Evolutionary conservation across 2,329 filamentous ascomycete species (phyloP), one percentile per base, ranked within the genome.

Genomic region (Sclerotinia spermophila): DNA sequence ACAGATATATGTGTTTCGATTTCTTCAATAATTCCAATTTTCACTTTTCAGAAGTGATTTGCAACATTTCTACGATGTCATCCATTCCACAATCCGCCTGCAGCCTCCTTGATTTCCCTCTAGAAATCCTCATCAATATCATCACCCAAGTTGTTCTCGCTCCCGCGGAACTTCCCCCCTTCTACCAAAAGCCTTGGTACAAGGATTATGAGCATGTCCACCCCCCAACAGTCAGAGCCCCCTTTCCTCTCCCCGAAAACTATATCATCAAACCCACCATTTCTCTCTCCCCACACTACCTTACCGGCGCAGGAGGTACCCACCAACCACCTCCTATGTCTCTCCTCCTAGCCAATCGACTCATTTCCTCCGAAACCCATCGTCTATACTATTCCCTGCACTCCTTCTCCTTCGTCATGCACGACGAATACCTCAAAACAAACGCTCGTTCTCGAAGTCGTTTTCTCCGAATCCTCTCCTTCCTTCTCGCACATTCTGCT

Each of bases 101-200:
- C 48, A 30, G 15, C 27, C 44, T 79, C 40, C 75, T 79, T 45
- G 73, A 75, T 19, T 74, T 79, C 10, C 76, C 78, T 13, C 73
- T 75, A 5, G 77, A 79, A 66, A 74, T 79, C 27, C 73, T 76
- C 13, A 55, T 59, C 33, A 75, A 75, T 56, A 77, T 79, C n/a
- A 78, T 78, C 61, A 71, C 71, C 42, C 35, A 72, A 5, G 53
- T 73, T 44, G 58, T 66, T 71, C 59, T 64, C 42, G 70, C 66
- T 27, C 71, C 70, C 65, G 27, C 6, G 15, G 13, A 53, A 17
- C 2, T 27, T 30, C 6, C 5, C 1, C 13, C 11, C n/a, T 53
- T 30, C 8, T 15, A 17, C 7, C n/a, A 17, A 4, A 17, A 53
- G 13, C 17, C 48, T 53, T 53, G 48, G n/a, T 53, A 30, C 48